Percentiles rank a stretch among this genome's conserved stretches.
Conservation (phyloP, 2,329 filamentous ascomycete genomes). For the Boeremia exigua region DNA sequence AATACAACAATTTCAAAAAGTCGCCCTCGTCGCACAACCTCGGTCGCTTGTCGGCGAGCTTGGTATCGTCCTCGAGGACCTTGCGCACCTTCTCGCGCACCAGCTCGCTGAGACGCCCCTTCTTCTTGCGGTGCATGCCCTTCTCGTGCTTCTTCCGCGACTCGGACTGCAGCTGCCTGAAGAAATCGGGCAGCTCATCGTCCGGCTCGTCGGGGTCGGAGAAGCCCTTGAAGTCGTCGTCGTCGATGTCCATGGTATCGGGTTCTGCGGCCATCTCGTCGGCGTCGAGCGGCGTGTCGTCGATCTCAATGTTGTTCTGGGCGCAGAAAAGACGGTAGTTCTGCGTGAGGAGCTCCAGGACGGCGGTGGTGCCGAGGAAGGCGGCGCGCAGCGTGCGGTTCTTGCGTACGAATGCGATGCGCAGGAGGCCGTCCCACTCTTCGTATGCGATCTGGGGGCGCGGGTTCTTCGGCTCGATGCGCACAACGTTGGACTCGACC, state of each 20-base stretch:
- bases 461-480: slow-evolving; percentile 85
- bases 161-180: slow-evolving; percentile 68
- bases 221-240: slow-evolving; percentile 56
- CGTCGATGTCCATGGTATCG: slow-evolving; percentile 57
- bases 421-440: slow-evolving; percentile 90
- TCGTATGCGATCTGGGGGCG: slow-evolving; percentile 89
- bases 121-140: slow-evolving; percentile 53
- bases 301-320: slow-evolving; percentile 79
- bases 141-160: slow-evolving; percentile 35
- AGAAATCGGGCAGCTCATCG: slow-evolving; percentile 82
- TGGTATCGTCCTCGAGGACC: slow-evolving; percentile 81
- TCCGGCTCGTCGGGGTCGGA: slow-evolving; percentile 64
- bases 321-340: slow-evolving; percentile 94
- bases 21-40: slow-evolving; percentile 92
- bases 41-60: slow-evolving; percentile 79
- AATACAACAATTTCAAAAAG: slow-evolving; percentile 79
- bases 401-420: slow-evolving; percentile 83
- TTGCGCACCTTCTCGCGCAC: slow-evolving; percentile 87
- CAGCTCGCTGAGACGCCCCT: slow-evolving; percentile 78
- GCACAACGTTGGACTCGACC: slow-evolving; percentile 89
- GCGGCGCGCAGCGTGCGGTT: slow-evolving; percentile 87
- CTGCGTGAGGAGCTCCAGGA: slow-evolving; percentile 80
- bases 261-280: slow-evolving; percentile 44
- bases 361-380: slow-evolving; percentile 80
- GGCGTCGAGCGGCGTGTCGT: slow-evolving; percentile 60